phyloP scores from a whole-genome alignment of 805 yeast species.

The Suhomyces tanzawaensis region DNA sequence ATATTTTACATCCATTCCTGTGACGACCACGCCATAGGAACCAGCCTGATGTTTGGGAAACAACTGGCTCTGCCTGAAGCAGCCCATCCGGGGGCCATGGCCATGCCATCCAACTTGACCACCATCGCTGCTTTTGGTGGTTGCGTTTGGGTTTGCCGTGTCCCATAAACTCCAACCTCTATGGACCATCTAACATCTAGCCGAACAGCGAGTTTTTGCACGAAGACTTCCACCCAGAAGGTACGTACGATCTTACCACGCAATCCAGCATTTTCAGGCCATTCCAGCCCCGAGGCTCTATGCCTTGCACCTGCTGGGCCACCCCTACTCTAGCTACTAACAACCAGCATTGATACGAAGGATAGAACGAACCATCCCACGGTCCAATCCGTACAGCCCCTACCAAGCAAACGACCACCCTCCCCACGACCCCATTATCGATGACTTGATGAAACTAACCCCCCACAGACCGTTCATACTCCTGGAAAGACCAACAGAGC shows the following conservation, averaged over 20 bases:
- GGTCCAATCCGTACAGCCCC: slow-evolving; percentile 14
- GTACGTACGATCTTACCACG: slow-evolving; percentile 7
- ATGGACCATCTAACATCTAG: background rate
- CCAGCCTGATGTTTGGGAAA: too few relatives aligned
- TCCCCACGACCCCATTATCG: slow-evolving; percentile 29
- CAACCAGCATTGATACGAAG: slow-evolving; percentile 15
- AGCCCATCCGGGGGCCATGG: too few relatives aligned
- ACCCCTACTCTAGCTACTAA: slow-evolving; percentile 2
- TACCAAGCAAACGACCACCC: background rate
- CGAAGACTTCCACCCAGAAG: slow-evolving; percentile 7
- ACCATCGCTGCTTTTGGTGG: too few relatives aligned
- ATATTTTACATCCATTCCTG: background rate
- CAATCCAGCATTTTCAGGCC: too few relatives aligned
- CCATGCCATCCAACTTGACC: too few relatives aligned
- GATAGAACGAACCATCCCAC: slow-evolving; percentile 15
- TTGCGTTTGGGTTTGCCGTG: too few relatives aligned
- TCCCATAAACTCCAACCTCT: too few relatives aligned
- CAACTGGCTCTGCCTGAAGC: too few relatives aligned
- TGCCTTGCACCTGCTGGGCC: background rate
- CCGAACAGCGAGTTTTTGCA: slow-evolving; percentile 1
- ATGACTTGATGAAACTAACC: slow-evolving; percentile 30
- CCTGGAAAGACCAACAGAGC: slow-evolving; percentile 1
- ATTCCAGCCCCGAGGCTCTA: too few relatives aligned
- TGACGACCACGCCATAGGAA: too few relatives aligned
- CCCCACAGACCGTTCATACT: slow-evolving; percentile 20